Evolutionary conservation across 2,329 filamentous ascomycete genomes (phyloP).

Genomic region (Celoporthe dispersa): DNA sequence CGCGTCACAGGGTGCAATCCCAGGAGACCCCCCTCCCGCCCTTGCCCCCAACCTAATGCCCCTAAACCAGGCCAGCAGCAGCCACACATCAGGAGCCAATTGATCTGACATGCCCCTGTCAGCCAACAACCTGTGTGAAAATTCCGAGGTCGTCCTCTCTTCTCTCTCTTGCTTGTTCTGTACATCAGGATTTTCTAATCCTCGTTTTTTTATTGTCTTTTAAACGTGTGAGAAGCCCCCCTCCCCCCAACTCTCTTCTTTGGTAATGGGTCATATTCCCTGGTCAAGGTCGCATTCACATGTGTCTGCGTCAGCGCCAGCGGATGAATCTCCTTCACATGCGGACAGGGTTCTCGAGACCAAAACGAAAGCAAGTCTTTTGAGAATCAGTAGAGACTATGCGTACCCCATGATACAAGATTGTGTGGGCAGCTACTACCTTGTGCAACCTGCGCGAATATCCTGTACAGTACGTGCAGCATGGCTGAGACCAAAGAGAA

Average conservation of each 20-base stretch:
- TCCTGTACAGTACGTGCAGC: background rate
- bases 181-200: too few species aligned
- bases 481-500: background rate
- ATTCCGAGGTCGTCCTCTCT: background rate
- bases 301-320: background rate
- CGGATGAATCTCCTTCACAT: background rate
- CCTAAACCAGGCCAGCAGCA: background rate
- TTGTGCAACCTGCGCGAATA: background rate
- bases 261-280: background rate
- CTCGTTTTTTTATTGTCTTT: too few species aligned
- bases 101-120: conserved; percentile 14
- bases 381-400: background rate
- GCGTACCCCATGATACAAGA: background rate
- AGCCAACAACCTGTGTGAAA: background rate
- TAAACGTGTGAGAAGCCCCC: too few species aligned
- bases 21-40: background rate
- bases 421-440: too few species aligned
- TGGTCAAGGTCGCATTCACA: background rate
- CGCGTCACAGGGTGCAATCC: background rate
- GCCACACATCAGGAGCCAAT: background rate
- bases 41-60: background rate
- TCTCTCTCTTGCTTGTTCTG: background rate
- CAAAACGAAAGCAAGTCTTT: background rate
- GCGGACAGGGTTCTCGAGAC: background rate
- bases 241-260: background rate